These are phyloP conservation scores for Nymphaea colorata DNA, from an alignment of 164 flowering plant genomes.

Conservation along the genomic window DNA sequence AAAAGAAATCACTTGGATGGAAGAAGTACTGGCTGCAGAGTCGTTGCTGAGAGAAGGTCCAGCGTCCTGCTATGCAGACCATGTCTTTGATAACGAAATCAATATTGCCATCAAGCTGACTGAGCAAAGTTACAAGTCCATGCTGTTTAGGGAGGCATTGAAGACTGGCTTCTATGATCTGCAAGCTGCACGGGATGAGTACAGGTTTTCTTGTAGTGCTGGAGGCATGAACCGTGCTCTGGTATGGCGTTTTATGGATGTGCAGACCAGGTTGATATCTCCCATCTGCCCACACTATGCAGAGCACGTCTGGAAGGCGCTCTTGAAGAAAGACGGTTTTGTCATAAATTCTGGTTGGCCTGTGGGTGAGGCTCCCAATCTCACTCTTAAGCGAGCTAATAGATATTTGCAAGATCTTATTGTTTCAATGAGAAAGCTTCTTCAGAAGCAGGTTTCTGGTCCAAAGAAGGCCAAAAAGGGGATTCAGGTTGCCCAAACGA, in stretches of 20 bases:
- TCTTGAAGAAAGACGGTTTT: slow-evolving; percentile 66
- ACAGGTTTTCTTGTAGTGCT: slow-evolving; percentile 68
- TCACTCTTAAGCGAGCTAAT: slow-evolving; percentile 60
- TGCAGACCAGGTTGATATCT: slow-evolving; percentile 76
- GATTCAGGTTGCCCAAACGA: slow-evolving; percentile 14
- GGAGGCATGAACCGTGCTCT: slow-evolving; percentile 72
- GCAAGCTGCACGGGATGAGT: slow-evolving; percentile 89
- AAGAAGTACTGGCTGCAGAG: slow-evolving; percentile 60
- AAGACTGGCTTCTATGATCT: slow-evolving; percentile 86
- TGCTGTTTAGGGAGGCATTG: slow-evolving; percentile 82
- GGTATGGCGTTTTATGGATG: slow-evolving; percentile 72
- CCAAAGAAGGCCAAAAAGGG: slow-evolving; percentile 60
- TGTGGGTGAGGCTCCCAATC: slow-evolving; percentile 42
- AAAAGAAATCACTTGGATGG: slow-evolving; percentile 82
- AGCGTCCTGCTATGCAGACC: slow-evolving; percentile 66
- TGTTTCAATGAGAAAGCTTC: slow-evolving; percentile 62
- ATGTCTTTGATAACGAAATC: slow-evolving; percentile 73
- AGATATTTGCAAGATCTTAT: slow-evolving; percentile 73
- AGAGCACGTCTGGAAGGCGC: slow-evolving; percentile 67
- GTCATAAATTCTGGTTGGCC: slow-evolving; percentile 85
- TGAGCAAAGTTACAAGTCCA: slow-evolving; percentile 44
- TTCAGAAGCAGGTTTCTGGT: slow-evolving; percentile 57
- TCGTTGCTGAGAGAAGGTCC: slow-evolving; percentile 45
- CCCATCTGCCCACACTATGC: slow-evolving; percentile 93
- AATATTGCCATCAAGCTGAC: slow-evolving; percentile 59